Percentiles rank a stretch among this genome's conserved stretches.
Evolutionary conservation across 108 stramenopile genomes (phyloP).

Genomic region (Stephanodiscus triporus): DNA sequence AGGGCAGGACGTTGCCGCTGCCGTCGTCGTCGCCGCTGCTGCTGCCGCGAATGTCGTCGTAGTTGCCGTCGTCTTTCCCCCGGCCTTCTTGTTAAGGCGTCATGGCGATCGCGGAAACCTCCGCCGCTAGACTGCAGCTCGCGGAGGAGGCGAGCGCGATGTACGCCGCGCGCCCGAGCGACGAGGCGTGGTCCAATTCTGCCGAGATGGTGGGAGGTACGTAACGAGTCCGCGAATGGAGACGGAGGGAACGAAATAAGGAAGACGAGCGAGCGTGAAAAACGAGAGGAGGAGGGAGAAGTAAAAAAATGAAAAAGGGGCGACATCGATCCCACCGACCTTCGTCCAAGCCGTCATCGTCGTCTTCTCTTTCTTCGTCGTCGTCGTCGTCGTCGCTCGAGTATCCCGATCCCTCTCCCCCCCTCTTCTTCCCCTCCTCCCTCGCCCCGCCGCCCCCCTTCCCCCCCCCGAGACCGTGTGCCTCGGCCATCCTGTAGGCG

Average conservation of each 20-base stretch:
- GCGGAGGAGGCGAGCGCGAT: slow-evolving; percentile 66
- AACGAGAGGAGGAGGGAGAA: neutral
- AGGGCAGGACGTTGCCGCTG: slow-evolving; percentile 23
- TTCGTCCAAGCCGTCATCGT: no score
- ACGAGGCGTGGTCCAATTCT: slow-evolving; percentile 52
- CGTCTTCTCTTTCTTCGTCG: neutral
- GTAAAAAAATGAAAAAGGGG: no score
- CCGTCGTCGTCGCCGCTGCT: slow-evolving; percentile 1
- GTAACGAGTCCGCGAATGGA: neutral
- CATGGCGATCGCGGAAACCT: slow-evolving; percentile 52
- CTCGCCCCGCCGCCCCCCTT: neutral
- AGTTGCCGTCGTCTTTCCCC: slow-evolving; percentile 16
- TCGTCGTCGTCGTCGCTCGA: slow-evolving; percentile 18
- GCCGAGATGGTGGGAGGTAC: neutral
- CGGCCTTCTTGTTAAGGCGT: slow-evolving; percentile 9
- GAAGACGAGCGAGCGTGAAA: neutral
- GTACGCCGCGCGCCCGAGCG: slow-evolving; percentile 85
- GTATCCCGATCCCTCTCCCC: slow-evolving; percentile 5
- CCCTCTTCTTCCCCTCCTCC: neutral
- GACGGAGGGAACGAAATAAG: neutral
- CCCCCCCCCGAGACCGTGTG: neutral
- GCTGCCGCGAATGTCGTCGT: slow-evolving; percentile 3
- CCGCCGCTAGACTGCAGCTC: slow-evolving; percentile 67
- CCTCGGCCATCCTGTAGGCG: slow-evolving; percentile 5
- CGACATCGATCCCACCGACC: no score